Percentiles rank a stretch among this genome's conserved stretches.
Conservation (phyloP, 106 monocot species). For the Allium sativum region DNA sequence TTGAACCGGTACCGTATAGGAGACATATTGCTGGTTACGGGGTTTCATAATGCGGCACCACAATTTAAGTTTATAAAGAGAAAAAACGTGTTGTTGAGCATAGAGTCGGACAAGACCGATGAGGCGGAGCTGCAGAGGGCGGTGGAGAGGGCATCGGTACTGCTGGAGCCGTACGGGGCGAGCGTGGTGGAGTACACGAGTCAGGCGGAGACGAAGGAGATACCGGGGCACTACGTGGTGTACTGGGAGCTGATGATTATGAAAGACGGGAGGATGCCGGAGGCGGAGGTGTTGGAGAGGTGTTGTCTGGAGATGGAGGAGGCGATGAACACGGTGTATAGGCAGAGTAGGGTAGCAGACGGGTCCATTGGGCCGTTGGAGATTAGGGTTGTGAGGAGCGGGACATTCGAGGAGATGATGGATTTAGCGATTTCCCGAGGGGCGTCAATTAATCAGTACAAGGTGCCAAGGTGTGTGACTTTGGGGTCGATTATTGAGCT, state of each 20-base stretch:
- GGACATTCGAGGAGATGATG: constrained; percentile 38
- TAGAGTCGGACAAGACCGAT: constrained; percentile 53
- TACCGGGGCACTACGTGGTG: constrained; percentile 22
- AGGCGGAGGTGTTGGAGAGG: background rate
- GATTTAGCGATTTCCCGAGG: constrained; percentile 18
- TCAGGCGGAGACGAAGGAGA: constrained; percentile 9
- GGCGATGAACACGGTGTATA: constrained; percentile 22
- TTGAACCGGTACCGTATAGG: constrained; percentile 36
- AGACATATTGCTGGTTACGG: constrained; percentile 10
- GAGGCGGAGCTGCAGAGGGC: constrained; percentile 51
- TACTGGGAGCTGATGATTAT: constrained; percentile 21
- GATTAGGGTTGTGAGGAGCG: constrained; percentile 20
- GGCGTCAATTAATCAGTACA: constrained; percentile 37
- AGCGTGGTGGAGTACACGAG: constrained; percentile 23
- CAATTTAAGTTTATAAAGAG: constrained; percentile 18
- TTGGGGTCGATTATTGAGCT: constrained; percentile 13
- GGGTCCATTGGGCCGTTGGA: constrained; percentile 32
- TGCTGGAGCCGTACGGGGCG: constrained; percentile 13
- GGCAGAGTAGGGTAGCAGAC: constrained; percentile 15
- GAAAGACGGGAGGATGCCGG: background rate
- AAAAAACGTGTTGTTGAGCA: constrained; percentile 49
- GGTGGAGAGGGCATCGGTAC: constrained; percentile 31
- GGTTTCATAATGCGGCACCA: constrained; percentile 17
- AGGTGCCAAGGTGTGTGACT: constrained; percentile 26
- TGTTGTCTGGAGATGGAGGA: constrained; percentile 23